phyloP scores from a whole-genome alignment of 2,329 filamentous ascomycete species.

The Apiospora saccharicola region DNA sequence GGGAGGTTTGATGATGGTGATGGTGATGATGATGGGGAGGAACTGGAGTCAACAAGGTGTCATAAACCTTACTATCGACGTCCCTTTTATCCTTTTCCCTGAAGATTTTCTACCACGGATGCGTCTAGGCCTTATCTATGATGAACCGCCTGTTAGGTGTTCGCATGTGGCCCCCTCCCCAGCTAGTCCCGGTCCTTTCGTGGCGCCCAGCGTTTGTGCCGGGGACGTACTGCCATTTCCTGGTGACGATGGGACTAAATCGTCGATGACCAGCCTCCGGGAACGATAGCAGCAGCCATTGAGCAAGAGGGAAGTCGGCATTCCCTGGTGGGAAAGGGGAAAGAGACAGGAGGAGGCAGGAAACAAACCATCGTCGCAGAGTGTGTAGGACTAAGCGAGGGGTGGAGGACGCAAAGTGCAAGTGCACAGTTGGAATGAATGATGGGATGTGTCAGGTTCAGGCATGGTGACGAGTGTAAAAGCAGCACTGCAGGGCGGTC shows the following conservation, averaged over 20 bases:
- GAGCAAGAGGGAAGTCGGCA: not conserved
- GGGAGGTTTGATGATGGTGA: not conserved
- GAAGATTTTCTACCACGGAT: constrained; percentile 1
- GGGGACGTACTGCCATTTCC: not conserved
- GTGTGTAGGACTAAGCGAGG: constrained; percentile 22
- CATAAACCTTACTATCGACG: not conserved
- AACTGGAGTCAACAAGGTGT: constrained; percentile 8
- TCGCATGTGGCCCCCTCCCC: constrained; percentile 15
- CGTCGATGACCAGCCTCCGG: not conserved
- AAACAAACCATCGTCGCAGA: not conserved
- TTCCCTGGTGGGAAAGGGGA: not conserved
- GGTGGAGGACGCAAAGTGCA: constrained; percentile 9
- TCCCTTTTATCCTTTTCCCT: constrained; percentile 14
- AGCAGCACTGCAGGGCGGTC: constrained; percentile 19
- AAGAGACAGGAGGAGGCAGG: not conserved
- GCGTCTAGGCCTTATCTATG: constrained; percentile 20
- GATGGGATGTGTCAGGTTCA: constrained; percentile 18
- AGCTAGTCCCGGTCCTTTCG: not conserved
- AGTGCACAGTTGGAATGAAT: no score
- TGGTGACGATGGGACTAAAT: constrained; percentile 12
- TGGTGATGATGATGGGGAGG: not conserved
- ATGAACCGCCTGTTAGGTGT: not conserved
- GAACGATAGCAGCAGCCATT: not conserved
- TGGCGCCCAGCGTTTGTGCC: constrained; percentile 11
- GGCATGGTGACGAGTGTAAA: constrained; percentile 5